Evolutionary conservation across 345 rosid genomes (phyloP), one percentile per base, ranked within the genome.

Genomic region (Camelina neglecta): DNA sequence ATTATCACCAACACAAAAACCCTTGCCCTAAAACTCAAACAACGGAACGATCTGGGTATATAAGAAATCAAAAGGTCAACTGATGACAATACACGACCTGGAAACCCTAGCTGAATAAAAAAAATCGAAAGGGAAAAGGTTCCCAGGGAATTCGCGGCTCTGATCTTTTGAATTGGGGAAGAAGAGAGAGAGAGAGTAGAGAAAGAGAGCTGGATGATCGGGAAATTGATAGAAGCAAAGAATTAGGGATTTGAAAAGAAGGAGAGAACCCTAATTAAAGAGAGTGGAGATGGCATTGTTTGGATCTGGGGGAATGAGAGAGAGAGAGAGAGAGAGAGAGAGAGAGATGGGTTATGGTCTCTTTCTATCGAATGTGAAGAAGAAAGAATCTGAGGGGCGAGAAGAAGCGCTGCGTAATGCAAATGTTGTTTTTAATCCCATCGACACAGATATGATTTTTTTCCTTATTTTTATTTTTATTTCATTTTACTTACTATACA

Each of bases 301-400:
- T 73, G 86, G 86, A 86, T 85, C 89, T 80, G 73, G 72, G 49
- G 72, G 49, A 72, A 72, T 57, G 77, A 50, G 31, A 29, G 31
- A 29, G 31, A 26, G 29, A 29, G 31, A 26, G 29, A 26, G 29
- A 26, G 13, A 50, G 31, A 29, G 31, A 29, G 31, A 26, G 29
- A 29, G 31, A 26, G 29, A 26, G 29, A 26, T n/a, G 13, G 75
- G 73, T 47, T 51, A 65, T 69, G 74, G 76, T 75, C 80, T 78
- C 69, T 73, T 4, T 26, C 29, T 26, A 26, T 26, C 31, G 31
- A 29, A 29, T 29, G 31, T 29, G 31, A 29, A 29, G 31, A 29
- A 29, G 31, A 29, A 75, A 82, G 90, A 84, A 86, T 82, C 87
- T 79, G 79, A 81, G 58, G 81, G 79, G 63, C 31, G 31, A 26